Percentiles rank a stretch among this genome's conserved stretches.
Conservation (phyloP, 208 protist genomes). For the Wallacemonas rigidus region DNA sequence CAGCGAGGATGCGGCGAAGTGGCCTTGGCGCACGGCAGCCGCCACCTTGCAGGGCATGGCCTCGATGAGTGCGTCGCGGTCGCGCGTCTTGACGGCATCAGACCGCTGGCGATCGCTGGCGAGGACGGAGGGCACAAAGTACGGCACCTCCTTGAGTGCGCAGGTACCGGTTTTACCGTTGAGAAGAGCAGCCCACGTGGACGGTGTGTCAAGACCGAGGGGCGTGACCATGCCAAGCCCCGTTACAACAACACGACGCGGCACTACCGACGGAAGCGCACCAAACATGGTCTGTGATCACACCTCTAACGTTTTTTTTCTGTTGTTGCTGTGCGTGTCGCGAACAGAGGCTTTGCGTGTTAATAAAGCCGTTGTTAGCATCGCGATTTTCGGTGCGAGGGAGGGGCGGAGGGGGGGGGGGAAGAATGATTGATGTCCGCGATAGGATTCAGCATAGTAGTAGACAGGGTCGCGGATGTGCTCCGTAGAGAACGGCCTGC, state of each 20-base stretch:
- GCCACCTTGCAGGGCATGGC: constrained; percentile 77
- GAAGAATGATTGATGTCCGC: too few species aligned
- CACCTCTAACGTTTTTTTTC: too few species aligned
- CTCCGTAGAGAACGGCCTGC: too few species aligned
- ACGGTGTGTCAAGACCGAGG: constrained; percentile 72
- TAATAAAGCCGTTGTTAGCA: too few species aligned
- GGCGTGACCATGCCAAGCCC: constrained; percentile 95
- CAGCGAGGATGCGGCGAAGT: constrained; percentile 56
- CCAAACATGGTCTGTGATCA: constrained; percentile 21
- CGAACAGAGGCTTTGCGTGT: too few species aligned
- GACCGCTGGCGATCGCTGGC: constrained; percentile 32
- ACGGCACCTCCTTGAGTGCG: constrained; percentile 41
- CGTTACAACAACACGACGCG: constrained; percentile 94
- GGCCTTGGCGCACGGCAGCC: constrained; percentile 40
- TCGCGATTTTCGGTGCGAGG: too few species aligned
- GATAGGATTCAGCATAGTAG: too few species aligned
- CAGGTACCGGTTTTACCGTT: constrained; percentile 58
- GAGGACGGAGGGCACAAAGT: constrained; percentile 70
- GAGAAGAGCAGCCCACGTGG: constrained; percentile 82
- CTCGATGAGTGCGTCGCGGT: constrained; percentile 37
- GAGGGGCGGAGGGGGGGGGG: too few species aligned
- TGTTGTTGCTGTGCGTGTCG: too few species aligned
- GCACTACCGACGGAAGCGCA: constrained; percentile 37
- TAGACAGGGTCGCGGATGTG: too few species aligned
- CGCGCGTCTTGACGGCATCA: constrained; percentile 26